These are phyloP conservation scores for Cryptococcus hybrid DNA, from an alignment of 1,284 basidiomycete species.

Conservation along the genomic window DNA sequence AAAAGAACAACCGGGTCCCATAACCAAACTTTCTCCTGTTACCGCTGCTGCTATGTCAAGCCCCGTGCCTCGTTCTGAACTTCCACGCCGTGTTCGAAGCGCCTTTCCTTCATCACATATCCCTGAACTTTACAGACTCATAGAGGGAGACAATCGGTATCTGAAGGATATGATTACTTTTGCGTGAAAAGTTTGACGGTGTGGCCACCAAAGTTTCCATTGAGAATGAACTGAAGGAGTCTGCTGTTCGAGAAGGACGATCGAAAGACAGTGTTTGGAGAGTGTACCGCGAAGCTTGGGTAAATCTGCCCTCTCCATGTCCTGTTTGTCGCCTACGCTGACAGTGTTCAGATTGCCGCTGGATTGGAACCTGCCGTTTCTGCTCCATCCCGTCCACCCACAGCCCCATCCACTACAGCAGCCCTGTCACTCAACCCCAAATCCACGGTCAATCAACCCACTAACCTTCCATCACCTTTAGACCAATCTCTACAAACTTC, in stretches of 20 bases:
- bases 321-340: not conserved
- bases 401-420: too few relatives aligned
- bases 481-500: too few relatives aligned
- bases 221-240: constrained; percentile 44
- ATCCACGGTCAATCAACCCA: too few relatives aligned
- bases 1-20: constrained; percentile 2
- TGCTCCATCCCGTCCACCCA: not conserved
- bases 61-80: not conserved
- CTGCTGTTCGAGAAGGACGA: constrained; percentile 40
- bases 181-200: constrained; percentile 36
- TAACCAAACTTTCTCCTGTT: not conserved
- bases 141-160: constrained; percentile 41
- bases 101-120: constrained; percentile 39
- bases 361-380: constrained; percentile 7
- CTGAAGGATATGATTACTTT: constrained; percentile 34
- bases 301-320: constrained; percentile 8
- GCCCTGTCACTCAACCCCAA: too few relatives aligned
- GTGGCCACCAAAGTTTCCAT: constrained; percentile 48
- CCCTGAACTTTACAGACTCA: constrained; percentile 31
- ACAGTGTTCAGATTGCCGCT: constrained; percentile 1
- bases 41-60: not conserved
- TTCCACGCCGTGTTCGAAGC: constrained; percentile 24
- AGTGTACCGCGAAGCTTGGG: constrained; percentile 39
- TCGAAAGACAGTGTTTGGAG: constrained; percentile 40
- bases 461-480: too few relatives aligned